Percentiles rank a stretch among this genome's conserved stretches.
phyloP scores from a whole-genome alignment of 495 filamentous ascomycete genomes.

The Annulohypoxylon nitens region DNA sequence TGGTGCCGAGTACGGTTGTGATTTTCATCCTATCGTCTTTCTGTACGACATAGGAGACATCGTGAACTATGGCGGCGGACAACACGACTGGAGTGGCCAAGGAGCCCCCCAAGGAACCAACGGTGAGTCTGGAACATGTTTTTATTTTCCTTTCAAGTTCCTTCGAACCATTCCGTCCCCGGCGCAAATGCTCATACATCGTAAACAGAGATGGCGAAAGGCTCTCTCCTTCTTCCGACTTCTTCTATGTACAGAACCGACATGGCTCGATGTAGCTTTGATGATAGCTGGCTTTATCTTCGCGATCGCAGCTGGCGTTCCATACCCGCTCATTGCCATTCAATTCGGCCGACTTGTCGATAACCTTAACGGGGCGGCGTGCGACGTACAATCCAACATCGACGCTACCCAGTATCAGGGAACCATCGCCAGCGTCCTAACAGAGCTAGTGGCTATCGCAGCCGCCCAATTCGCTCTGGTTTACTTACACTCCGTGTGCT shows the following conservation, averaged over 20 bases:
- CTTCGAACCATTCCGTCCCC: not conserved
- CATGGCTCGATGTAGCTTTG: conserved; percentile 59
- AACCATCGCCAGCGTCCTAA: conserved; percentile 65
- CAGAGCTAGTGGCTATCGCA: conserved; percentile 70
- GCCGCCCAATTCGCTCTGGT: conserved; percentile 71
- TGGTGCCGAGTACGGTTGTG: not conserved
- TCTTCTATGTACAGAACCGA: conserved; percentile 49
- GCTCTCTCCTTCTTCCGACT: conserved; percentile 44
- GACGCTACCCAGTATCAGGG: conserved; percentile 49
- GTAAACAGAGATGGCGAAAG: conserved; percentile 18
- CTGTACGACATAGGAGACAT: not conserved
- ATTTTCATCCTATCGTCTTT: not conserved
- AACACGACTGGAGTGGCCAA: not conserved
- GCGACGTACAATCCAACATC: conserved; percentile 44
- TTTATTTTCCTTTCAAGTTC: not conserved
- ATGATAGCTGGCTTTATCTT: conserved; percentile 62
- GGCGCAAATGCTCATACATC: not conserved
- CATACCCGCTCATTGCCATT: conserved; percentile 75
- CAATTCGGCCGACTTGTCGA: conserved; percentile 75
- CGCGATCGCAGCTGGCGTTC: conserved; percentile 71
- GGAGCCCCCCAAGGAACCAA: conserved; percentile 7
- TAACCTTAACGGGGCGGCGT: conserved; percentile 69
- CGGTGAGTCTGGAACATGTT: not conserved
- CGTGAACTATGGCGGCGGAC: conserved; percentile 9
- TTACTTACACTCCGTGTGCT: conserved; percentile 66